Percentiles rank a stretch among this genome's conserved stretches.
Evolutionary conservation across 1,284 basidiomycete genomes (phyloP).

Genomic region (Ganoderma lingzhi): DNA sequence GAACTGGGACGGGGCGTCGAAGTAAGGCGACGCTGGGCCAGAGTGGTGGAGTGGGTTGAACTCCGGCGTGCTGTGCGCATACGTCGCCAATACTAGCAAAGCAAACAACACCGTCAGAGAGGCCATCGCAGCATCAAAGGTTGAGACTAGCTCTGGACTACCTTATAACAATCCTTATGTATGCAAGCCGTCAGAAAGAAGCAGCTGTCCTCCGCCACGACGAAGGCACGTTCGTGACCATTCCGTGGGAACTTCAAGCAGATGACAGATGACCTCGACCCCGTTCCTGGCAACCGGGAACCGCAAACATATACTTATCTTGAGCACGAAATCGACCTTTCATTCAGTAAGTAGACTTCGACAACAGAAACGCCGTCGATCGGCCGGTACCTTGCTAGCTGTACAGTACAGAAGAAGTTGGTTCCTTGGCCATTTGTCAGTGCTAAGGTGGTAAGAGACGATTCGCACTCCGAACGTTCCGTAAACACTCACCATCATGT

Average conservation of each 20-base stretch:
- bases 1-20: constrained; percentile 49
- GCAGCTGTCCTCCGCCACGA: not conserved
- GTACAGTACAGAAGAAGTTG: no score
- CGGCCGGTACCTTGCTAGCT: no score
- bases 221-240: constrained; percentile 20
- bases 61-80: constrained; percentile 2
- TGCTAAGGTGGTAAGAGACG: not conserved
- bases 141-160: not conserved
- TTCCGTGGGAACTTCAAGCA: not conserved
- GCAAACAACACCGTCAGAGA: constrained; percentile 9
- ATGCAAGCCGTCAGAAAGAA: not conserved
- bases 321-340: not conserved
- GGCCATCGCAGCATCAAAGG: not conserved
- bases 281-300: not conserved
- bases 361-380: no score
- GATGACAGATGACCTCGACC: not conserved
- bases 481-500: not conserved
- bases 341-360: no score
- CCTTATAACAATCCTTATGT: not conserved
- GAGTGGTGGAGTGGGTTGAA: constrained; percentile 53
- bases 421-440: no score
- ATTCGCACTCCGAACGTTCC: not conserved
- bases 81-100: constrained; percentile 3
- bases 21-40: constrained; percentile 52
- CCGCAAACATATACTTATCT: not conserved